Evolutionary conservation across 2,329 filamentous ascomycete genomes (phyloP).

Genomic region (Beauveria sp.): DNA sequence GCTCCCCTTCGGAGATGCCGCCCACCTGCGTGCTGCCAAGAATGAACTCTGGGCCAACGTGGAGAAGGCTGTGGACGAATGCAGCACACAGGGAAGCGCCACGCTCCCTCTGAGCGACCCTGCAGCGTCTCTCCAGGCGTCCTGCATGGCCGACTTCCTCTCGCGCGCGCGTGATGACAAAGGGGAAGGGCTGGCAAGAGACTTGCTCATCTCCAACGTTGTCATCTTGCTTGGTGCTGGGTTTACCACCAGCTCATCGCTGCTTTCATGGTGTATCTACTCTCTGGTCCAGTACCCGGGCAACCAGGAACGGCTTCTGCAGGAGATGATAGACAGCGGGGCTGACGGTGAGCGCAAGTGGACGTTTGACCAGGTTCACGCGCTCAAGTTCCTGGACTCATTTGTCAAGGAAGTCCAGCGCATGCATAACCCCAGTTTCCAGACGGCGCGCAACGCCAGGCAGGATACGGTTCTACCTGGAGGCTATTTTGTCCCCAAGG

Average conservation of each 20-base stretch:
- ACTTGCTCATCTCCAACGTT: conserved; percentile 17
- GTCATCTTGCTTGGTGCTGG: conserved; percentile 43
- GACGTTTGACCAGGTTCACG: conserved; percentile 33
- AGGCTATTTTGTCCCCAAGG: conserved; percentile 42
- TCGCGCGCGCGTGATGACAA: conserved; percentile 40
- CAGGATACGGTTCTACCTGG: conserved; percentile 45
- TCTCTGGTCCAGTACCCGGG: conserved; percentile 39
- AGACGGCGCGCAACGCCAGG: conserved; percentile 46
- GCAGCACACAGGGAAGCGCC: not conserved
- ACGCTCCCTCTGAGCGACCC: not conserved
- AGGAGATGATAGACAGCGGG: conserved; percentile 43
- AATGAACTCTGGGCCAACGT: conserved; percentile 28
- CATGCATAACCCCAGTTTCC: conserved; percentile 47
- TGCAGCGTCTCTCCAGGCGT: not conserved
- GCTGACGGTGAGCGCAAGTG: conserved; percentile 31
- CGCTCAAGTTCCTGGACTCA: conserved; percentile 40
- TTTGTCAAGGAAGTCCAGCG: conserved; percentile 50
- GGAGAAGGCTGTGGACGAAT: conserved; percentile 26
- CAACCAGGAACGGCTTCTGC: conserved; percentile 43
- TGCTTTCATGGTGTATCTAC: conserved; percentile 47
- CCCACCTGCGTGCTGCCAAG: conserved; percentile 24
- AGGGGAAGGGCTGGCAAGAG: conserved; percentile 39
- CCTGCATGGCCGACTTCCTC: conserved; percentile 35
- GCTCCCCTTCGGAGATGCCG: conserved; percentile 45
- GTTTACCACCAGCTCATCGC: conserved; percentile 46